These are phyloP conservation scores for Pseudonectria buxi DNA, from an alignment of 2,329 filamentous ascomycete species.

Conservation along the genomic window DNA sequence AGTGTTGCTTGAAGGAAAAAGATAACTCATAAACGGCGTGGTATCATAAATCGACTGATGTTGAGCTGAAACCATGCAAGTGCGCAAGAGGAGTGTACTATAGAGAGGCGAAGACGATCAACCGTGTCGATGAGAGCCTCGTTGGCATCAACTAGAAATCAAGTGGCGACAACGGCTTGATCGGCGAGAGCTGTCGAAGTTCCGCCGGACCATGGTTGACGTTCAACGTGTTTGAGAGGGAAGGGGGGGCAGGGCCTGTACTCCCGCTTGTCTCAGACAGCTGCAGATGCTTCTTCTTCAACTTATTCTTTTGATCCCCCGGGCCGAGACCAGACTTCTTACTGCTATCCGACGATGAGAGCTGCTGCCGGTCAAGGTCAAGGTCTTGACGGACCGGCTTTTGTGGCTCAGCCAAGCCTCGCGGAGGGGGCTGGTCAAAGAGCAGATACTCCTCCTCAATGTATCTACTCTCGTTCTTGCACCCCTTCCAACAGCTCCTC, in stretches of 20 bases:
- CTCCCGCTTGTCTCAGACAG: slow-evolving; percentile 37
- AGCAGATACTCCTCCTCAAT: slow-evolving; percentile 62
- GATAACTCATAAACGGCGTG: slow-evolving; percentile 28
- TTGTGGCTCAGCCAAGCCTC: slow-evolving; percentile 36
- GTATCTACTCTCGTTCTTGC: slow-evolving; percentile 78
- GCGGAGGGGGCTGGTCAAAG: slow-evolving; percentile 52
- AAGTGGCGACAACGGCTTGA: slow-evolving; percentile 58
- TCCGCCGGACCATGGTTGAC: slow-evolving; percentile 40
- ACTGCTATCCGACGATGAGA: slow-evolving; percentile 60
- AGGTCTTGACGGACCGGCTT: slow-evolving; percentile 15
- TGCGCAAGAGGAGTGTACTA: too few species aligned
- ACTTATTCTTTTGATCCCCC: slow-evolving; percentile 14
- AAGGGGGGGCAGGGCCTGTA: slow-evolving; percentile 35
- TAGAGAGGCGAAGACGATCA: too few species aligned
- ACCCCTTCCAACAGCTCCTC: slow-evolving; percentile 96
- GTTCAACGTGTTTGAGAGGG: slow-evolving; percentile 40
- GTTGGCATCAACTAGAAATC: slow-evolving; percentile 37
- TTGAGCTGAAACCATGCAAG: slow-evolving; percentile 4
- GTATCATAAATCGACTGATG: slow-evolving; percentile 25
- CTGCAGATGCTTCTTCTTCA: slow-evolving; percentile 39
- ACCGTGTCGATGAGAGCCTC: too few species aligned
- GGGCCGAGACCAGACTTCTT: slow-evolving; percentile 35
- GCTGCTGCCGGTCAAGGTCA: slow-evolving; percentile 17
- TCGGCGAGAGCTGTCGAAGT: slow-evolving; percentile 54
- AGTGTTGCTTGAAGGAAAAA: slow-evolving; percentile 4